Evolutionary conservation across 1,139 yeast genomes (phyloP).

Genomic region (Kodamaea anthophila): DNA sequence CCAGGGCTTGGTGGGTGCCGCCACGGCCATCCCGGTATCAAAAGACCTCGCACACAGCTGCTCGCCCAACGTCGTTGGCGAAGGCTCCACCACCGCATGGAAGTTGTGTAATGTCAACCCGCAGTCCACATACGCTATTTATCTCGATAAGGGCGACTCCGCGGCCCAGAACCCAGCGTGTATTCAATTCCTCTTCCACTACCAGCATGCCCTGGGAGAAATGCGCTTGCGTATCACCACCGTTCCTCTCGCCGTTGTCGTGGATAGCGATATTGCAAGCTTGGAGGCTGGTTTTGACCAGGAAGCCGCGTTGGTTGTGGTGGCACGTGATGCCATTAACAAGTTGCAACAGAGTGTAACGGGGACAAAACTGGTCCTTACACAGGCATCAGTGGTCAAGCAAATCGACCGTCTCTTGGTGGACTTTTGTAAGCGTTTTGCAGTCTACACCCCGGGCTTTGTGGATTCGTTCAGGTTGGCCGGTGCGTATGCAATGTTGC

Average conservation of each 20-base stretch:
- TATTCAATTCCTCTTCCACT: constrained; percentile 70
- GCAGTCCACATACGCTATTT: constrained; percentile 53
- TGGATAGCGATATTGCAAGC: constrained; percentile 37
- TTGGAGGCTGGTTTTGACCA: constrained; percentile 53
- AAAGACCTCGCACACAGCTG: constrained; percentile 24
- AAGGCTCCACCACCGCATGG: constrained; percentile 56
- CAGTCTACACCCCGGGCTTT: constrained; percentile 76
- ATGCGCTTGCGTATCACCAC: constrained; percentile 47
- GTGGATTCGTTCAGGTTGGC: constrained; percentile 73
- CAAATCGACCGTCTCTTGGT: constrained; percentile 84
- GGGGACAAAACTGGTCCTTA: constrained; percentile 8
- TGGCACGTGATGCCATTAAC: constrained; percentile 49
- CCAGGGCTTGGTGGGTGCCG: constrained; percentile 58
- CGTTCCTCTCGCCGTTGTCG: constrained; percentile 34
- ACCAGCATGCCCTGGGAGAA: constrained; percentile 53
- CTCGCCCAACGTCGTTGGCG: constrained; percentile 33
- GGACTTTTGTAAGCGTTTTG: constrained; percentile 80
- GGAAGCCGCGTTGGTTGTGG: constrained; percentile 61
- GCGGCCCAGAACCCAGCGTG: constrained; percentile 24
- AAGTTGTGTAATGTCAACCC: constrained; percentile 51
- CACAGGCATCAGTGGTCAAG: constrained; percentile 44
- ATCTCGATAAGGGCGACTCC: constrained; percentile 48
- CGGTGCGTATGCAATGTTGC: constrained; percentile 69
- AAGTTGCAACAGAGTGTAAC: constrained; percentile 32
- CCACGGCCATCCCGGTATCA: constrained; percentile 33